Conservation (phyloP, 1,284 basidiomycete genomes). For the Ganoderma sinense region DNA sequence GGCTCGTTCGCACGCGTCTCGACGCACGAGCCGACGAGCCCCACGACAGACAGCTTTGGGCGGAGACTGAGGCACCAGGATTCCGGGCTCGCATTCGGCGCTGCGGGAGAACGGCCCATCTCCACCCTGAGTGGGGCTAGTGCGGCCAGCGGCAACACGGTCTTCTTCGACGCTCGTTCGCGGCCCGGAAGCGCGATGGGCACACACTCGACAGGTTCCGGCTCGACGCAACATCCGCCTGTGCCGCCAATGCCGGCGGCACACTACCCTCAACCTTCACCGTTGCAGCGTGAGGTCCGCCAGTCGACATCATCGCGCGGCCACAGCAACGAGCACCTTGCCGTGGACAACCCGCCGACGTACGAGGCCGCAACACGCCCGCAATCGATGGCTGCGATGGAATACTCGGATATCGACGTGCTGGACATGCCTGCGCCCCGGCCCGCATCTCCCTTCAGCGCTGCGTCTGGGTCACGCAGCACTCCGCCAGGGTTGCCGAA, state of each 20-base stretch:
- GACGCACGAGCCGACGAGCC: slow-evolving; percentile 22
- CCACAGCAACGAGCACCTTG: slow-evolving; percentile 34
- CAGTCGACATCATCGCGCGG: slow-evolving; percentile 16
- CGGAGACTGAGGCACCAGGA: slow-evolving; percentile 27
- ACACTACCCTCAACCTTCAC: slow-evolving; percentile 26
- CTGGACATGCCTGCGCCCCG: slow-evolving; percentile 68
- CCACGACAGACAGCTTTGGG: slow-evolving; percentile 26
- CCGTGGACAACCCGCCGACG: slow-evolving; percentile 41
- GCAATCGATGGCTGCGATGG: slow-evolving; percentile 28
- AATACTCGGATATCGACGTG: slow-evolving; percentile 50
- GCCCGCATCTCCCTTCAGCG: slow-evolving; percentile 55
- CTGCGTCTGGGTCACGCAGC: slow-evolving; percentile 44
- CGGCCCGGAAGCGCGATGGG: slow-evolving; percentile 50
- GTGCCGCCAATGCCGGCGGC: slow-evolving; percentile 39
- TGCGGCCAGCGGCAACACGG: slow-evolving; percentile 56
- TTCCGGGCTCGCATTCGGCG: slow-evolving; percentile 41
- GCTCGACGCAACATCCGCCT: slow-evolving; percentile 38
- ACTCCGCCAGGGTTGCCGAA: slow-evolving; percentile 61
- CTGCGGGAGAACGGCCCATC: slow-evolving; percentile 56
- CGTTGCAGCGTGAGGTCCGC: slow-evolving; percentile 27
- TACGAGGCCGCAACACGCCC: slow-evolving; percentile 39
- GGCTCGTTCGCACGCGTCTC: slow-evolving; percentile 30
- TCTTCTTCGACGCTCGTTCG: slow-evolving; percentile 67
- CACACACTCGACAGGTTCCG: slow-evolving; percentile 38
- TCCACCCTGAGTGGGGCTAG: slow-evolving; percentile 63